phyloP scores from a whole-genome alignment of 1,284 basidiomycete genomes.

The Ceratobasidium sp. region DNA sequence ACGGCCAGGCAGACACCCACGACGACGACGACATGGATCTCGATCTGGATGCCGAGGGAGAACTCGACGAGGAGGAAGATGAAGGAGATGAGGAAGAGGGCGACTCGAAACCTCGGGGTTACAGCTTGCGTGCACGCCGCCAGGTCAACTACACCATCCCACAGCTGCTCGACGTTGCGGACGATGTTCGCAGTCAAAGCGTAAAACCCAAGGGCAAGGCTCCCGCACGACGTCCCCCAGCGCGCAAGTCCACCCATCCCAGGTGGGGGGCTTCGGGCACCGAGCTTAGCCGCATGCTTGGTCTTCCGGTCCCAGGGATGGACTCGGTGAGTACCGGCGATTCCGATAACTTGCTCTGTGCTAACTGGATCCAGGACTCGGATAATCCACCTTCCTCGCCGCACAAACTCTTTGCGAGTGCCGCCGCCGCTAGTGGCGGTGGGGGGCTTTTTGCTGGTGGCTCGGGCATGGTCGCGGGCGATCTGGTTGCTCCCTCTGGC shows the following conservation, averaged over 20 bases:
- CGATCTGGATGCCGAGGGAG: constrained; percentile 45
- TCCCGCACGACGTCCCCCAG: constrained; percentile 53
- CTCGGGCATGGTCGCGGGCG: constrained; percentile 69
- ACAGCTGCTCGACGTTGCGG: constrained; percentile 76
- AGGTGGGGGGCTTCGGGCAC: constrained; percentile 84
- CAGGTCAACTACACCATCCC: constrained; percentile 81
- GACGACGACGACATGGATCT: constrained; percentile 49
- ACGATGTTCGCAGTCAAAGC: constrained; percentile 51
- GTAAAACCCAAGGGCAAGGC: constrained; percentile 55
- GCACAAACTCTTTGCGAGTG: constrained; percentile 69
- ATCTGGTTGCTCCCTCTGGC: constrained; percentile 73
- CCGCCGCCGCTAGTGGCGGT: constrained; percentile 55
- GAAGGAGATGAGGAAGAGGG: constrained; percentile 58
- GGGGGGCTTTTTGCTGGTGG: constrained; percentile 70
- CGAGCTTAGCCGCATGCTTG: constrained; percentile 80
- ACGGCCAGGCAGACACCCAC: constrained; percentile 42
- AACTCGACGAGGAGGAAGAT: constrained; percentile 64
- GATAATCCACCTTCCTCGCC: constrained; percentile 75
- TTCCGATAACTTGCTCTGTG: constrained; percentile 16
- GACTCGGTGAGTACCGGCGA: constrained; percentile 69
- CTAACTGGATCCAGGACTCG: constrained; percentile 67
- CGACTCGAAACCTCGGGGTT: constrained; percentile 61
- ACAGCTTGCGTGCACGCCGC: constrained; percentile 72
- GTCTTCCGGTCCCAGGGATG: constrained; percentile 67
- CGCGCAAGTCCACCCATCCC: constrained; percentile 60